These are phyloP conservation scores for Vitis riparia DNA, from an alignment of 164 flowering plant genomes.

Conservation along the genomic window DNA sequence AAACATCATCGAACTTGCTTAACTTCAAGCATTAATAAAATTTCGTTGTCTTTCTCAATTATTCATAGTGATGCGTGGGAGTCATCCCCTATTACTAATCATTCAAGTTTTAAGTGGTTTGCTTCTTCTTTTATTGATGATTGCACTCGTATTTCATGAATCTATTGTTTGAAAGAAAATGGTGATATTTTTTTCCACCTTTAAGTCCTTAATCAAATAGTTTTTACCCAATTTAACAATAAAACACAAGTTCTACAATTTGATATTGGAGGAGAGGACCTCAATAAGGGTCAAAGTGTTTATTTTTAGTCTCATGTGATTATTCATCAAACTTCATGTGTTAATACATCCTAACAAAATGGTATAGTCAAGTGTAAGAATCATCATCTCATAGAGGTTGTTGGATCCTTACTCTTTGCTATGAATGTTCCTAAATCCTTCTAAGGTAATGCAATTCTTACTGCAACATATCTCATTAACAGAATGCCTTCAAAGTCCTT, in stretches of 20 bases:
- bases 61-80: neutral
- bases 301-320: neutral
- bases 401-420: no score
- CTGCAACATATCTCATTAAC: no score
- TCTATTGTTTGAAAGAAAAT: no score
- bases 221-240: neutral
- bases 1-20: neutral
- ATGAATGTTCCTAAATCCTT: no score
- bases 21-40: neutral
- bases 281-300: neutral
- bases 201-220: neutral
- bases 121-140: no score
- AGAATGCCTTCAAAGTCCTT: no score
- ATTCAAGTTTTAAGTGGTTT: no score
- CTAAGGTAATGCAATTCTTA: no score
- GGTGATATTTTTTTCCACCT: no score
- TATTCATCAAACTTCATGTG: neutral
- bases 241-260: neutral
- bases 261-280: neutral
- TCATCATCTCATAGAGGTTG: no score
- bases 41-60: neutral
- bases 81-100: neutral
- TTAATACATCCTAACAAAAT: neutral
- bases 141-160: no score
- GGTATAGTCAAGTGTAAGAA: neutral